Conservation (phyloP, 2,329 filamentous ascomycete genomes). For the Lasiodiplodia gonubiensis region DNA sequence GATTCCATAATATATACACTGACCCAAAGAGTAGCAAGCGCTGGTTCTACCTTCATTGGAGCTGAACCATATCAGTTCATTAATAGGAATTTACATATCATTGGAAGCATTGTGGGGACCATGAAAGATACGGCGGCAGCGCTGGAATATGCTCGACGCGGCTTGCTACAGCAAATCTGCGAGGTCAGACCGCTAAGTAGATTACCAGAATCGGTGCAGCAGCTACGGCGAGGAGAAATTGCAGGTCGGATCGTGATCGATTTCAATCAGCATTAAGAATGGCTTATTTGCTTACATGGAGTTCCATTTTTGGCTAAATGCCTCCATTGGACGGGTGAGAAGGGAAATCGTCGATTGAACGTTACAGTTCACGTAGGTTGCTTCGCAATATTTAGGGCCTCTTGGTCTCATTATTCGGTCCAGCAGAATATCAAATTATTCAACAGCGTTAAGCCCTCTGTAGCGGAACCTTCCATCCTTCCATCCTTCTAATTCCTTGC, state of each 20-base stretch:
- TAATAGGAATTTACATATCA: constrained; percentile 43
- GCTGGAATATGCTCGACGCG: constrained; percentile 57
- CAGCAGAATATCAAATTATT: too few species aligned
- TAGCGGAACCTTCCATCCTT: constrained; percentile 28
- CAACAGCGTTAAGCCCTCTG: too few species aligned
- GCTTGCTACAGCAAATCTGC: constrained; percentile 56
- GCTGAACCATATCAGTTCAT: constrained; percentile 43
- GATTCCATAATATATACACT: not conserved
- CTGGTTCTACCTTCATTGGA: constrained; percentile 31
- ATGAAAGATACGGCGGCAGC: constrained; percentile 55
- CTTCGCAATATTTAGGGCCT: too few species aligned
- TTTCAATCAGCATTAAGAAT: constrained; percentile 51
- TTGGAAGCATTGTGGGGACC: constrained; percentile 51
- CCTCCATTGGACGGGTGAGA: too few species aligned
- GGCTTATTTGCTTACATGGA: too few species aligned
- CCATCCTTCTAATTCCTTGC: constrained; percentile 30
- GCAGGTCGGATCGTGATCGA: constrained; percentile 60
- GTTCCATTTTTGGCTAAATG: too few species aligned
- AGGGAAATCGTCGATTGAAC: too few species aligned
- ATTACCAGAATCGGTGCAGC: constrained; percentile 60
- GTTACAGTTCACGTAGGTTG: too few species aligned
- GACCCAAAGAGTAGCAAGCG: constrained; percentile 28
- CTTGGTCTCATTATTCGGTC: too few species aligned
- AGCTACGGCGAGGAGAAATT: constrained; percentile 56
- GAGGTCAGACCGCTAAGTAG: constrained; percentile 55